Conservation (phyloP, 2,329 filamentous ascomycete species). For the Colletotrichum viniferum region DNA sequence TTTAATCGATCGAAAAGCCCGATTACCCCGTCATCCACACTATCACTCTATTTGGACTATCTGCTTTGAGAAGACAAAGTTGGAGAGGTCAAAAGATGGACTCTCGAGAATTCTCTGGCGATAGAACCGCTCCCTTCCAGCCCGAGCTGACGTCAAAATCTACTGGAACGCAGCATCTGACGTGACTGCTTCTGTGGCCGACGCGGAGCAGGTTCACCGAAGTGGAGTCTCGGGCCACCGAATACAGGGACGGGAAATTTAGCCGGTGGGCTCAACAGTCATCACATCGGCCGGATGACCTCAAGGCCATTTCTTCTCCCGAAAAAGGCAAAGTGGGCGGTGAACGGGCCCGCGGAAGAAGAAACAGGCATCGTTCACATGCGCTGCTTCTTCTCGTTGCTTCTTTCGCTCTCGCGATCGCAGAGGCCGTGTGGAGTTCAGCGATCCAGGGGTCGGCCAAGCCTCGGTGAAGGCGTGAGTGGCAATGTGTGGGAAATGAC, state of each 20-base stretch:
- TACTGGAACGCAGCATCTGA: not conserved
- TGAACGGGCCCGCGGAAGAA: not conserved
- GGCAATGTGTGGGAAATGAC: not conserved
- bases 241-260: not conserved
- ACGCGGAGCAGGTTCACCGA: not conserved
- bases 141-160: not conserved
- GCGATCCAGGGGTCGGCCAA: not conserved
- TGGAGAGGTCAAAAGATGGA: not conserved
- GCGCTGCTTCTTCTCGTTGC: not conserved
- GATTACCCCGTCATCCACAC: not conserved
- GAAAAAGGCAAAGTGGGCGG: not conserved
- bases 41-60: not conserved
- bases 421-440: not conserved
- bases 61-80: not conserved
- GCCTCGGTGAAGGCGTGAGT: conserved; percentile 1
- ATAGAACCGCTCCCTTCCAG: not conserved
- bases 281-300: not conserved
- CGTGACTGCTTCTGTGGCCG: not conserved
- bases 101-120: not conserved
- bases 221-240: not conserved
- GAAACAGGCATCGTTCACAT: not conserved
- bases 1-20: not conserved
- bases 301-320: not conserved
- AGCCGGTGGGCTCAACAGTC: not conserved
- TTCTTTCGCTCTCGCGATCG: not conserved